phyloP scores from a whole-genome alignment of 2,329 filamentous ascomycete species.

The Neopestalotiopsis clavispora region DNA sequence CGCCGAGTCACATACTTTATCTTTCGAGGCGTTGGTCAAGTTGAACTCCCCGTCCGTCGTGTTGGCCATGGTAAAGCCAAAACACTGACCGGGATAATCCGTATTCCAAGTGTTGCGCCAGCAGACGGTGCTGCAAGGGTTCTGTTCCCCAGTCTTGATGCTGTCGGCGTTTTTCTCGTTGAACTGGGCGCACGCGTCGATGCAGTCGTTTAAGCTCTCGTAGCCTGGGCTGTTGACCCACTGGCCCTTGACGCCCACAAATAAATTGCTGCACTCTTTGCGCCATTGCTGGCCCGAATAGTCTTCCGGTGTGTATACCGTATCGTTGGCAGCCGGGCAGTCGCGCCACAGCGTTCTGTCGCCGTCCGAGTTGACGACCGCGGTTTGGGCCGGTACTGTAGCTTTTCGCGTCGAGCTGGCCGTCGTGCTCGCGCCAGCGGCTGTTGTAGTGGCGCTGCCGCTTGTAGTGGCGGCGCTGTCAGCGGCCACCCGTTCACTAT shows the following conservation, averaged over 20 bases:
- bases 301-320: background rate
- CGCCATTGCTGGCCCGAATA: background rate
- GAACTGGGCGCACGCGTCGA: background rate
- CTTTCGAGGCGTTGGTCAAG: background rate
- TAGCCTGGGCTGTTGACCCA: background rate
- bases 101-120: background rate
- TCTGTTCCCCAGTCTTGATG: background rate
- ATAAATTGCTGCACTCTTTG: background rate
- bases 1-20: background rate
- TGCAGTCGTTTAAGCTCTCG: slow-evolving; percentile 2
- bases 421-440: background rate
- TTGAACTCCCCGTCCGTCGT: background rate
- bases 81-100: background rate
- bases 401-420: background rate
- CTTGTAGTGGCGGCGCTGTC: too few relatives aligned
- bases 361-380: background rate
- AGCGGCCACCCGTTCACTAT: too few relatives aligned
- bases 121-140: background rate
- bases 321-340: background rate
- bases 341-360: background rate
- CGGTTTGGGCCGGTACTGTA: background rate
- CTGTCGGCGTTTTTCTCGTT: background rate
- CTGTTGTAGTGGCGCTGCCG: too few relatives aligned
- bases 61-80: background rate
- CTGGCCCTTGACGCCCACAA: background rate